Conservation (phyloP, 768 basidiomycete species). For the Cubamyces lactineus region DNA sequence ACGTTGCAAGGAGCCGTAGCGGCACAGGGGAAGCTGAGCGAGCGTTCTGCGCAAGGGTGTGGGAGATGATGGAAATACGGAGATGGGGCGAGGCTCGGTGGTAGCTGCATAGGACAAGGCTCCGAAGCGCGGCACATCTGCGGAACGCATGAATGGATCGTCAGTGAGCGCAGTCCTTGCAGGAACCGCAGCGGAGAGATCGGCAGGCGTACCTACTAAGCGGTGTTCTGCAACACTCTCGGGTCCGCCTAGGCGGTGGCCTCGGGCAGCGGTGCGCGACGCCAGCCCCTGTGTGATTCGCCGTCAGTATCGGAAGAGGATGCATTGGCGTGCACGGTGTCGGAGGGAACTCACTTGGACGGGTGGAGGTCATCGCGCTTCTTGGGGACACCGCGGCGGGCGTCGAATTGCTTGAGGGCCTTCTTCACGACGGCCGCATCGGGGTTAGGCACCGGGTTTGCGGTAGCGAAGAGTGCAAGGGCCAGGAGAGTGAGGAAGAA, state of each 20-base stretch:
- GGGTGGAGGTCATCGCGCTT: constrained; percentile 20
- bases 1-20: neutral
- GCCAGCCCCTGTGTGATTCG: constrained; percentile 2
- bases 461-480: constrained; percentile 27
- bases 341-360: constrained; percentile 18
- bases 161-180: neutral
- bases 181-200: neutral
- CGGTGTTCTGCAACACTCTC: neutral
- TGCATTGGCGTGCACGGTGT: too few relatives aligned
- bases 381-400: constrained; percentile 14
- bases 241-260: constrained; percentile 5
- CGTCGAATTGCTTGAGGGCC: constrained; percentile 24
- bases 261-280: constrained; percentile 5
- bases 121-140: constrained; percentile 8
- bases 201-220: constrained; percentile 8
- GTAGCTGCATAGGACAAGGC: constrained; percentile 8
- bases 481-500: constrained; percentile 32
- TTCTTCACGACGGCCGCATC: constrained; percentile 21
- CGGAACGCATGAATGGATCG: neutral
- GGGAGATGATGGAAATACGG: too few relatives aligned
- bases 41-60: too few relatives aligned
- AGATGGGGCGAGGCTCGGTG: too few relatives aligned
- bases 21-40: neutral
- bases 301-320: neutral
- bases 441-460: constrained; percentile 24